phyloP scores from a whole-genome alignment of 2,329 filamentous ascomycete species.

The Colletotrichum sp. region DNA sequence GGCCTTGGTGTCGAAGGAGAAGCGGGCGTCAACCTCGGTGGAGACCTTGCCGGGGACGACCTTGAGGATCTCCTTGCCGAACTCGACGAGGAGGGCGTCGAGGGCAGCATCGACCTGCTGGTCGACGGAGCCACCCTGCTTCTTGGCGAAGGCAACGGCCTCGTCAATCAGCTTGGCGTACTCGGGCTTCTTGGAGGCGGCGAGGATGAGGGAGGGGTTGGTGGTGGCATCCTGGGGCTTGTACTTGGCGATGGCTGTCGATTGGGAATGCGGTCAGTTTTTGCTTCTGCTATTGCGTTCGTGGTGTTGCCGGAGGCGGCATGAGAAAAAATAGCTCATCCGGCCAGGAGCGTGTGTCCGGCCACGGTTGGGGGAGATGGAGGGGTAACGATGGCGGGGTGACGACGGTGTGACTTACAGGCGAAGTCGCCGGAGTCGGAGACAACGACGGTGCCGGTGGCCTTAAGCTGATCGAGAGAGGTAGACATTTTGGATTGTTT shows the following conservation, averaged over 20 bases:
- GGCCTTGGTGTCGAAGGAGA: conserved; percentile 93
- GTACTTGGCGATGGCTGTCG: conserved; percentile 94
- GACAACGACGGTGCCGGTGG: conserved; percentile 94
- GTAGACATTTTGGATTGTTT: conserved; percentile 67
- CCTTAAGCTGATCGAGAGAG: conserved; percentile 97
- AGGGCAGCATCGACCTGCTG: conserved; percentile 88
- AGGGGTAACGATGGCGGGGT: not conserved
- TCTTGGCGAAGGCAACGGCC: conserved; percentile 86
- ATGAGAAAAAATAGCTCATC: not conserved
- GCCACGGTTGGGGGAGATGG: not conserved
- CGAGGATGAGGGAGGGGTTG: conserved; percentile 98
- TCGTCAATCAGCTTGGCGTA: conserved; percentile 91
- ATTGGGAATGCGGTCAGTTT: conserved; percentile 20
- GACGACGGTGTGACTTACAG: conserved; percentile 57
- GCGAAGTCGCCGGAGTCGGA: conserved; percentile 92
- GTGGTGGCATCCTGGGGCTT: conserved; percentile 99
- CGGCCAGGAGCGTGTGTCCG: not conserved
- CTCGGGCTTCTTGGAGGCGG: conserved; percentile 96
- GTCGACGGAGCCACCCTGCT: conserved; percentile 70
- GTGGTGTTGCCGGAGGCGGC: not conserved
- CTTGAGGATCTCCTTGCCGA: conserved; percentile 95
- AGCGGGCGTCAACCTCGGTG: conserved; percentile 94
- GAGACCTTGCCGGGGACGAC: conserved; percentile 99
- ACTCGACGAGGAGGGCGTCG: conserved; percentile 94
- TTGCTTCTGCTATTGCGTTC: not conserved